A percentile compares a stretch with the other conserved stretches of the same genome.
phyloP scores from a whole-genome alignment of 257 asterid species.

The Pogostemon cablin region DNA sequence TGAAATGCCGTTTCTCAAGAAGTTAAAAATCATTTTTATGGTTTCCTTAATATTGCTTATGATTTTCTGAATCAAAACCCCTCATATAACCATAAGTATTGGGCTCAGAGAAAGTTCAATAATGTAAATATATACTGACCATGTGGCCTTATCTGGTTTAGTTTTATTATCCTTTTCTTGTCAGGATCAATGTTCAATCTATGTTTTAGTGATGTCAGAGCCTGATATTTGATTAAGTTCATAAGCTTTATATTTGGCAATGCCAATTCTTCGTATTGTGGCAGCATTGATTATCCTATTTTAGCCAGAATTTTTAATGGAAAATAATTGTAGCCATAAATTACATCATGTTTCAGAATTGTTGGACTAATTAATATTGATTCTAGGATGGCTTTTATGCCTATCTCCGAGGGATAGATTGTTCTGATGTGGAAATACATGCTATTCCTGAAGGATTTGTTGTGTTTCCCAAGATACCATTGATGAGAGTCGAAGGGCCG shows the following conservation, averaged over 20 bases:
- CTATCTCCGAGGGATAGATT: conserved; percentile 70
- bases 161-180: neutral
- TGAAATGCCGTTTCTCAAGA: conserved; percentile 5
- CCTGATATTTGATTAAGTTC: conserved; percentile 3
- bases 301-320: neutral
- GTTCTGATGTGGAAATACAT: conserved; percentile 82
- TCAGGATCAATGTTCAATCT: neutral
- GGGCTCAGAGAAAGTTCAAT: neutral
- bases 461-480: conserved; percentile 86
- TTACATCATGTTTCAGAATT: conserved; percentile 26
- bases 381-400: conserved; percentile 73
- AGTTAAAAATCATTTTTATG: neutral
- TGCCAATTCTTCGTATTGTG: neutral
- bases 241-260: neutral
- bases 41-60: conserved; percentile 22
- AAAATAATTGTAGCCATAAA: neutral
- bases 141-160: conserved; percentile 18
- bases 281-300: conserved; percentile 13
- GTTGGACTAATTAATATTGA: conserved; percentile 30
- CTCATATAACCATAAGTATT: neutral
- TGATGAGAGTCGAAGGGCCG: conserved; percentile 96
- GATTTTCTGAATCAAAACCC: conserved; percentile 7
- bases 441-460: conserved; percentile 89
- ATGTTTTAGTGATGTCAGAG: neutral
- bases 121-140: conserved; percentile 15